phyloP scores from a whole-genome alignment of 306 rosid species.

The Nissolia schottii region DNA sequence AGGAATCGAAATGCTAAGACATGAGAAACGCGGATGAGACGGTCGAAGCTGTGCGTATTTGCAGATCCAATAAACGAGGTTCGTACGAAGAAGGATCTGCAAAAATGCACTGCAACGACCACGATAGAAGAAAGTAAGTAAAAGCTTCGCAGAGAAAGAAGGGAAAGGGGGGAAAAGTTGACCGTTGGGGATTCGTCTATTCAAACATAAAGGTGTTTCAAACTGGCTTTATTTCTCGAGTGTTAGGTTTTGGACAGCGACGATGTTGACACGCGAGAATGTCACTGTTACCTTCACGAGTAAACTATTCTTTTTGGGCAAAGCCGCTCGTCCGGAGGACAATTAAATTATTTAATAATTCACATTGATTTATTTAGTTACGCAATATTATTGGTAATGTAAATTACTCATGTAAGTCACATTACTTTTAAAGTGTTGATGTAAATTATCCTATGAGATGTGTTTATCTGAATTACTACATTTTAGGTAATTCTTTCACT shows the following conservation, averaged over 20 bases:
- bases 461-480: no score
- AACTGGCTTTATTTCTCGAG: constrained; percentile 41
- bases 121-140: neutral
- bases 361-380: no score
- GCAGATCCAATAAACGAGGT: constrained; percentile 37
- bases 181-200: neutral
- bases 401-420: no score
- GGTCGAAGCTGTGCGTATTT: constrained; percentile 22
- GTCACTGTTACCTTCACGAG: no score
- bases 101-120: neutral
- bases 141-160: neutral
- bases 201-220: constrained; percentile 63
- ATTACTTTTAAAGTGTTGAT: no score
- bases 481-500: no score
- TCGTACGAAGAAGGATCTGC: neutral
- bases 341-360: no score
- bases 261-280: constrained; percentile 17
- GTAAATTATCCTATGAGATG: no score
- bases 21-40: neutral
- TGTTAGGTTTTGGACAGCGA: neutral
- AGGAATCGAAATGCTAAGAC: neutral
- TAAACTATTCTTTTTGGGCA: no score
- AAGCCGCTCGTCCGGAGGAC: no score
- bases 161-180: neutral
- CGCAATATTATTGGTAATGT: no score